A percentile compares a stretch with the other conserved stretches of the same genome.
These are phyloP conservation scores for Solanum medicagineum DNA, from an alignment of 257 asterid species.

Conservation along the genomic window DNA sequence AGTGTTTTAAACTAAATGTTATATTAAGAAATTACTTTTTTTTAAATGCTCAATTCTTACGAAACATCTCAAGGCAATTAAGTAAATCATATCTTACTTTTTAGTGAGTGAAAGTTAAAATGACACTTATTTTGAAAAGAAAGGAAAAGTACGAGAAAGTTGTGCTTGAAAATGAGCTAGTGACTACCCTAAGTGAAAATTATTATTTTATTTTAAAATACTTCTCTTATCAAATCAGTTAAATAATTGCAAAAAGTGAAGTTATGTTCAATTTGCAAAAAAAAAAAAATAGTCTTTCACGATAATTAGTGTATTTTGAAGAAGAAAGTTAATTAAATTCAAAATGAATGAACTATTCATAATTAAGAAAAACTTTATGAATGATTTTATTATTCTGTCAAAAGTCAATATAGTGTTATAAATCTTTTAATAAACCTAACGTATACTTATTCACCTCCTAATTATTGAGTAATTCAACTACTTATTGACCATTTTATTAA, in stretches of 20 bases:
- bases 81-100: neutral
- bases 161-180: neutral
- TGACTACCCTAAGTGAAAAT: neutral
- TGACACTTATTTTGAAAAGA: neutral
- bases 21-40: too few species aligned
- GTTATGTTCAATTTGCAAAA: neutral
- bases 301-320: neutral
- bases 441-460: neutral
- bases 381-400: neutral
- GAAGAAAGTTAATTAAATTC: neutral
- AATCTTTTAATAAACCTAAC: neutral
- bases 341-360: neutral
- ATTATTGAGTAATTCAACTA: neutral
- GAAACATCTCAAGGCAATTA: neutral
- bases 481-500: neutral
- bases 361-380: neutral
- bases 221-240: neutral
- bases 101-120: neutral
- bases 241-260: neutral
- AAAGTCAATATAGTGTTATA: neutral
- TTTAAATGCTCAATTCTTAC: too few species aligned
- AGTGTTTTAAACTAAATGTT: too few species aligned
- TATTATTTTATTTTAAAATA: neutral
- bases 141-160: neutral
- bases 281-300: neutral